phyloP scores from a whole-genome alignment of 768 basidiomycete species.

The Suillus clintonianus region DNA sequence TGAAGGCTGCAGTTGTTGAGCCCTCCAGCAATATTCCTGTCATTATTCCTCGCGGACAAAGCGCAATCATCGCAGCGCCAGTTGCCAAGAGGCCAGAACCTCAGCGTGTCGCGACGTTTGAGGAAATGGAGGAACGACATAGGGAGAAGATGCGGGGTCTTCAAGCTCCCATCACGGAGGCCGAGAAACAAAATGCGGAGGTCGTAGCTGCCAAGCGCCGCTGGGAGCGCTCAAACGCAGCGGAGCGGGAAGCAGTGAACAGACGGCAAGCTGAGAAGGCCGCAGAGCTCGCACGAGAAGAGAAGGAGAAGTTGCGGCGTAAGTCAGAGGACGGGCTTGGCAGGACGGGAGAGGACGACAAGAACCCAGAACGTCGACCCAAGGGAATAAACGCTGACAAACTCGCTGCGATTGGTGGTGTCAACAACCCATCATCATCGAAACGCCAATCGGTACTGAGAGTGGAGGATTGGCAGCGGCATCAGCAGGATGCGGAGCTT shows the following conservation, averaged over 20 bases:
- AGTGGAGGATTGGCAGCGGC: constrained; percentile 84
- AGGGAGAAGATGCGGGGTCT: constrained; percentile 80
- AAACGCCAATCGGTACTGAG: constrained; percentile 74
- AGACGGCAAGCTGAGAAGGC: constrained; percentile 74
- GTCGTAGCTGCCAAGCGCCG: constrained; percentile 73
- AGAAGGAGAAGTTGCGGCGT: constrained; percentile 42
- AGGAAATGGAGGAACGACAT: constrained; percentile 85
- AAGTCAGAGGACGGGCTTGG: constrained; percentile 44
- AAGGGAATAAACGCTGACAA: constrained; percentile 56
- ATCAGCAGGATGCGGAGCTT: constrained; percentile 54
- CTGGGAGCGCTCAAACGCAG: constrained; percentile 78
- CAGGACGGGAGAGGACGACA: constrained; percentile 35
- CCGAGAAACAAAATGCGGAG: constrained; percentile 75
- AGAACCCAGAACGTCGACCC: constrained; percentile 42
- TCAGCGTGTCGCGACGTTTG: constrained; percentile 73
- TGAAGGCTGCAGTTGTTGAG: constrained; percentile 37
- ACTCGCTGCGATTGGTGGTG: constrained; percentile 44
- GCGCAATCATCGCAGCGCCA: constrained; percentile 31
- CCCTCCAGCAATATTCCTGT: constrained; percentile 40
- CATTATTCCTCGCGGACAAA: constrained; percentile 47
- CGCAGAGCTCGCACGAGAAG: constrained; percentile 47
- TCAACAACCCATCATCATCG: constrained; percentile 40
- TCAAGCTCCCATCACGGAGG: constrained; percentile 82
- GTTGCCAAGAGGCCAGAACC: constrained; percentile 50
- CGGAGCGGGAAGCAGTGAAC: constrained; percentile 75